Evolutionary conservation across 2,329 filamentous ascomycete genomes (phyloP).

Genomic region (Ophiostoma ips): DNA sequence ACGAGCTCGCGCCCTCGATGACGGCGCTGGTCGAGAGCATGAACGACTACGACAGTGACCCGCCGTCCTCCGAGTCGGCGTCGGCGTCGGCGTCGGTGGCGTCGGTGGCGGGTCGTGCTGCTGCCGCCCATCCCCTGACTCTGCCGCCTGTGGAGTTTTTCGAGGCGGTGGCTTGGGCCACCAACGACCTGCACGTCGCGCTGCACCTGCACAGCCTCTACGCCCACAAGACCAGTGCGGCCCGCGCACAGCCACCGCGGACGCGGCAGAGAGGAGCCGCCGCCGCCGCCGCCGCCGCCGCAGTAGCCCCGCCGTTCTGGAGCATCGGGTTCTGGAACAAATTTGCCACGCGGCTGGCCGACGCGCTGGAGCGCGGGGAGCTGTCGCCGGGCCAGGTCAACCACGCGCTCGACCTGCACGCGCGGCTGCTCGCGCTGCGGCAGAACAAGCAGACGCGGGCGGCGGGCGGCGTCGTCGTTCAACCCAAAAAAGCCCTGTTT

Average conservation of each 20-base stretch:
- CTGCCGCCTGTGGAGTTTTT: slow-evolving; percentile 15
- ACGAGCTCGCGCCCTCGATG: slow-evolving; percentile 6
- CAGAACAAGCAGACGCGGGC: background rate
- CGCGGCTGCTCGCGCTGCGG: background rate
- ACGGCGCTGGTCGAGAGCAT: background rate
- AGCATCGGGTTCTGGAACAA: slow-evolving; percentile 15
- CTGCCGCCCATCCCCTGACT: background rate
- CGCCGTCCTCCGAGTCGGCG: no score
- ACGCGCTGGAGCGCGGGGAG: slow-evolving; percentile 2
- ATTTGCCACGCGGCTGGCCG: slow-evolving; percentile 9
- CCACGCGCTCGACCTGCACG: slow-evolving; percentile 7
- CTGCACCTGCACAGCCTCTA: slow-evolving; percentile 14
- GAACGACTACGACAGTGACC: background rate
- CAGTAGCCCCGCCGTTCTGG: slow-evolving; percentile 9
- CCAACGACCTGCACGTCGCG: slow-evolving; percentile 12
- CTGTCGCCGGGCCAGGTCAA: slow-evolving; percentile 8
- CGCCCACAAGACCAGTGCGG: background rate
- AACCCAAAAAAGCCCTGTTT: background rate
- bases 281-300: background rate
- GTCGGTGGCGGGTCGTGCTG: no score
- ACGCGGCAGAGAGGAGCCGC: no score
- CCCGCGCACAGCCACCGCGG: background rate
- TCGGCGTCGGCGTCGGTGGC: no score
- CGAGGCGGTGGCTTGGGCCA: slow-evolving; percentile 14
- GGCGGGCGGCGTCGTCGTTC: no score